Conservation (phyloP, 768 basidiomycete genomes). For the Tulasnella sp. region DNA sequence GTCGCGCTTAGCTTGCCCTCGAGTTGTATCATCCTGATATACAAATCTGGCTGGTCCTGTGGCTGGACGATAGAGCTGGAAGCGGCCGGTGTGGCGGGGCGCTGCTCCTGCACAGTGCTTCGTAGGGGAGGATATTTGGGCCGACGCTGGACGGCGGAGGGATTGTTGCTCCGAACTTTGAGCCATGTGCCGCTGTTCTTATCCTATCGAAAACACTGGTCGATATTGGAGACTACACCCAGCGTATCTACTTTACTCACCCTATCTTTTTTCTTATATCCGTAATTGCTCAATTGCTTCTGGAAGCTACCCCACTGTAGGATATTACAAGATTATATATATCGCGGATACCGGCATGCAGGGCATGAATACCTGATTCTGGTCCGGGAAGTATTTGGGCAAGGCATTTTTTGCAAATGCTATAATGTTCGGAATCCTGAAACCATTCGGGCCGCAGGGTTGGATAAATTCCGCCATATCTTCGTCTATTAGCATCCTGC, state of each 20-base stretch:
- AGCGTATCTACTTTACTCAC: neutral
- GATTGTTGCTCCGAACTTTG: neutral
- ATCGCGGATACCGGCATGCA: neutral
- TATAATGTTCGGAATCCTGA: neutral
- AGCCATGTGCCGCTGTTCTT: neutral
- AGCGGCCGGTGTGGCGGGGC: neutral
- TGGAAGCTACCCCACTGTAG: neutral
- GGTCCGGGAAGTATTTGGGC: neutral
- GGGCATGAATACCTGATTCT: neutral
- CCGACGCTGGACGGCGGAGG: neutral
- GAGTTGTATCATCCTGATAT: neutral
- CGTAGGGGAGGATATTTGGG: neutral
- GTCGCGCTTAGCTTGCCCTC: neutral
- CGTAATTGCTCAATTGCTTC: neutral
- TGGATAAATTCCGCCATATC: neutral
- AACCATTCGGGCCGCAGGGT: neutral
- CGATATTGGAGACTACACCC: neutral
- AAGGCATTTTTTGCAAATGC: neutral
- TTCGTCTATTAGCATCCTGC: neutral
- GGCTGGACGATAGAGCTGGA: neutral
- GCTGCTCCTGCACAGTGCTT: neutral
- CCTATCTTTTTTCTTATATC: neutral
- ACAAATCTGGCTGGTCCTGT: neutral
- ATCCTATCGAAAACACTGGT: neutral
- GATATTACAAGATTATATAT: neutral